These are phyloP conservation scores for Lagenidium sp. DNA, from an alignment of 352 stramenopile genomes.

Conservation along the genomic window DNA sequence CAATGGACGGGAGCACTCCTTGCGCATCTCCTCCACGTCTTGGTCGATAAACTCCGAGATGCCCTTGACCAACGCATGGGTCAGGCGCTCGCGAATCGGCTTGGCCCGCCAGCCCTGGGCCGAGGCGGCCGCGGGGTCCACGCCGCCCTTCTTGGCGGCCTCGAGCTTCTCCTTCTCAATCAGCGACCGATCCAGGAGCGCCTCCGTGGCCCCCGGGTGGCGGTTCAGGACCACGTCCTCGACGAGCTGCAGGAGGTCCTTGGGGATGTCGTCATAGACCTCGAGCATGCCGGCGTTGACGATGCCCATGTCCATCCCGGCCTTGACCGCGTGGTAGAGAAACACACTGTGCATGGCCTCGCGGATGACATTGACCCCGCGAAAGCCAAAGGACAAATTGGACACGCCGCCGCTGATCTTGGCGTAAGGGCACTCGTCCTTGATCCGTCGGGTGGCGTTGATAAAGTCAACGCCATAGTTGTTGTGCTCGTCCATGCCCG, in stretches of 20 bases:
- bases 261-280: slow-evolving; percentile 81
- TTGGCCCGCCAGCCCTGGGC: slow-evolving; percentile 89
- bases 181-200: slow-evolving; percentile 84
- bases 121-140: slow-evolving; percentile 25
- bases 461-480: slow-evolving; percentile 98
- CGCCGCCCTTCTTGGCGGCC: slow-evolving; percentile 77
- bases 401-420: slow-evolving; percentile 96
- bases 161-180: slow-evolving; percentile 83
- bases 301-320: slow-evolving; percentile 98
- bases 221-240: slow-evolving; percentile 95
- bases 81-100: slow-evolving; percentile 87
- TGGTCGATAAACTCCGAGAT: slow-evolving; percentile 94
- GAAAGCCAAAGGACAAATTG: slow-evolving; percentile 96
- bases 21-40: slow-evolving; percentile 94
- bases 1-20: slow-evolving; percentile 62
- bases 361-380: slow-evolving; percentile 96
- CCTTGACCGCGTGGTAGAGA: slow-evolving; percentile 92
- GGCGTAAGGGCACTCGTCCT: slow-evolving; percentile 92
- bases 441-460: slow-evolving; percentile 91
- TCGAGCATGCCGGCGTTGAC: slow-evolving; percentile 91
- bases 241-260: slow-evolving; percentile 82
- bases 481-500: slow-evolving; percentile 97
- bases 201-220: slow-evolving; percentile 84
- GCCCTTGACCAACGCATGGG: slow-evolving; percentile 95
- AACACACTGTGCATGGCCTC: slow-evolving; percentile 97